A percentile compares a stretch with the other conserved stretches of the same genome.
Evolutionary conservation across 169 alveolate species (phyloP).

Genomic region (Plasmodium adleri): DNA sequence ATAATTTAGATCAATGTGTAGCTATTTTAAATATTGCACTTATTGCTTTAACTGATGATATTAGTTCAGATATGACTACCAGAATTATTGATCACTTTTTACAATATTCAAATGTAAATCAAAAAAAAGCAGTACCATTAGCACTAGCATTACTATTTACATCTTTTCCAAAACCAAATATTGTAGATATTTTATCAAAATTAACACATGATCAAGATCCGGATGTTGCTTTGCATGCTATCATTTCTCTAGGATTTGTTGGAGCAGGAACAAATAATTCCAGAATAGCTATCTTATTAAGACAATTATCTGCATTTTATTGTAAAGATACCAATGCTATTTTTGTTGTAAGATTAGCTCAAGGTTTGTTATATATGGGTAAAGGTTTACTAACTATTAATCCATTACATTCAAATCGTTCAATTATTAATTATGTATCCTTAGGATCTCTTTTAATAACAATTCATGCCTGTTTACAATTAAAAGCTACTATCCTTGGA

Average conservation of each 20-base stretch:
- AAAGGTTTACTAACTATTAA: conserved; percentile 96
- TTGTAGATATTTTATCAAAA: conserved; percentile 90
- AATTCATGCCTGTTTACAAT: conserved; percentile 92
- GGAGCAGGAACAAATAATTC: conserved; percentile 97
- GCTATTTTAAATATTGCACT: conserved; percentile 96
- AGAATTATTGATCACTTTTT: conserved; percentile 87
- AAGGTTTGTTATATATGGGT: conserved; percentile 96
- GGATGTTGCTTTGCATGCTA: conserved; percentile 96
- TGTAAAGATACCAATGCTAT: conserved; percentile 95
- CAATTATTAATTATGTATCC: conserved; percentile 93
- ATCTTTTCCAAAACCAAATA: conserved; percentile 95
- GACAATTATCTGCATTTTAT: conserved; percentile 96
- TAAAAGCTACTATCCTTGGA: conserved; percentile 90
- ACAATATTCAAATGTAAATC: conserved; percentile 82
- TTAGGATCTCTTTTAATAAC: conserved; percentile 95
- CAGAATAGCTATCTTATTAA: conserved; percentile 95
- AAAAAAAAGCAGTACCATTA: conserved; percentile 97
- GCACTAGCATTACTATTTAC: conserved; percentile 97
- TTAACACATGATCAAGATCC: conserved; percentile 98
- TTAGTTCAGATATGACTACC: conserved; percentile 94
- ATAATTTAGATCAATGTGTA: conserved; percentile 84
- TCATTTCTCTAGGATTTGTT: conserved; percentile 96
- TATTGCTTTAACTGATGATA: conserved; percentile 96
- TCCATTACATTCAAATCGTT: conserved; percentile 97
- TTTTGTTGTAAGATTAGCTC: conserved; percentile 96